Base-by-base conservation (phyloP, 2,329 filamentous ascomycete species). In the Macrophomina phaseolina region DNA sequence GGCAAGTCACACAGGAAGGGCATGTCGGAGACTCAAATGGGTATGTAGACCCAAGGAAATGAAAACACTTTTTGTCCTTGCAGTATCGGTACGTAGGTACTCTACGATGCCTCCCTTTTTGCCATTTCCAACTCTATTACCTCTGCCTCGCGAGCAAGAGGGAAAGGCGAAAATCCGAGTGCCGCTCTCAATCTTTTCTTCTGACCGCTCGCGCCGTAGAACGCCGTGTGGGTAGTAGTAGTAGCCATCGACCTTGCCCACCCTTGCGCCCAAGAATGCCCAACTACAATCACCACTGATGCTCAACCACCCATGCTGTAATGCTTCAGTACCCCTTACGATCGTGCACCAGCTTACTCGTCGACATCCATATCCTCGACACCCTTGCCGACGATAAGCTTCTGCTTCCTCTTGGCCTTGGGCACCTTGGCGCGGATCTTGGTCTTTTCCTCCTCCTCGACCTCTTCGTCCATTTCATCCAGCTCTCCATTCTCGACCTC, bases 281-380 rank as follows among this genome's bases (percentile, higher is more conserved):
- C 42, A 49, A 49, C 30, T 38, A 36, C 58, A n/a, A 18, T 16
- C 23, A 46, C 55, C 46, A 28, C 53, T 42, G 53, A n/a, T 14
- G 18, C 18, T 49, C 46, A 58, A 18, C 36, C 2, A 11, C n/a
- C 53, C 40, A 46, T 61, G 9, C 16, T 40, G 42, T 16, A 48
- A 32, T n/a, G 46, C 32, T n/a, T n/a, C 32, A 32, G 11, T 23
- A 23, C 23, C 9, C 42, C 45, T 16, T 28, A n/a, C 23, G 12
- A 18, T 18, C 6, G 30, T 5, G 32, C 42, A 49, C 45, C 55
- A 45, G 18, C 45, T 64, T 40, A 67, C 11, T 48, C 60, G 52
- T 83, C 82, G 67, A 83, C 76, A 69, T 83, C 81, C 81, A 83
- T 78, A 30, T 78, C 81, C 74, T 84, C 82, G 66, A 79, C 79